Evolutionary conservation across 2,329 filamentous ascomycete genomes (phyloP).

Genomic region (Venturia effusa): DNA sequence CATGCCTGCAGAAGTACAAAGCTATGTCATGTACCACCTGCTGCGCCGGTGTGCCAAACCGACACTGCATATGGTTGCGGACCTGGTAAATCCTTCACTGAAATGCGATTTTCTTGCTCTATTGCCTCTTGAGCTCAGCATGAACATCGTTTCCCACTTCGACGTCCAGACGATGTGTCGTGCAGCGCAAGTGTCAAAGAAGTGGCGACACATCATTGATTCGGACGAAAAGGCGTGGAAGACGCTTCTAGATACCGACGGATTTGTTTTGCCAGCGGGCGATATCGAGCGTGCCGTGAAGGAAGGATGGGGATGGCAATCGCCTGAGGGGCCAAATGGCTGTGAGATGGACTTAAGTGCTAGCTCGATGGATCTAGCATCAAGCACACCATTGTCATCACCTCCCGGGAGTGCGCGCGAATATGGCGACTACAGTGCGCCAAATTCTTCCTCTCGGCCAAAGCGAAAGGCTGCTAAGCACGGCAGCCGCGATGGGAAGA

Average conservation of each 20-base stretch:
- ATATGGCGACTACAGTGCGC: background rate
- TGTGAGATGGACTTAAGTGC: constrained; percentile 69
- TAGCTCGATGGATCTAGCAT: constrained; percentile 29
- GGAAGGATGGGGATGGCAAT: constrained; percentile 97
- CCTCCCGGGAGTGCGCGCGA: constrained; percentile 8
- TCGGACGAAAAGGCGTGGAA: constrained; percentile 96
- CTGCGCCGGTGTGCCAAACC: constrained; percentile 78
- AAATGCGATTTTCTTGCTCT: constrained; percentile 87
- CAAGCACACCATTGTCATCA: constrained; percentile 19
- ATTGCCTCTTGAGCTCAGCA: constrained; percentile 74
- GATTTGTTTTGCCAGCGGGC: constrained; percentile 64
- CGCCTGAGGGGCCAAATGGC: constrained; percentile 62
- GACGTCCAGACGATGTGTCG: constrained; percentile 78
- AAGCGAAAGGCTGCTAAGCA: constrained; percentile 27
- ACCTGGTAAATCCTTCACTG: constrained; percentile 83
- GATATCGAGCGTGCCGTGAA: constrained; percentile 77
- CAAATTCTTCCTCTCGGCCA: constrained; percentile 16
- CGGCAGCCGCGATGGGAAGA: constrained; percentile 15
- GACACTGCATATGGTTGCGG: constrained; percentile 79
- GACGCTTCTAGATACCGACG: constrained; percentile 75
- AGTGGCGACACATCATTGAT: constrained; percentile 85
- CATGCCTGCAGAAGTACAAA: constrained; percentile 84
- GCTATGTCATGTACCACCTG: constrained; percentile 94
- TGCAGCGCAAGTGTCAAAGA: constrained; percentile 85
- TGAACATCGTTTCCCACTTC: constrained; percentile 80